Evolutionary conservation across 78 protist species (phyloP), one percentile per base, ranked within the genome.

Genomic region (Dictyostelium intermedium): DNA sequence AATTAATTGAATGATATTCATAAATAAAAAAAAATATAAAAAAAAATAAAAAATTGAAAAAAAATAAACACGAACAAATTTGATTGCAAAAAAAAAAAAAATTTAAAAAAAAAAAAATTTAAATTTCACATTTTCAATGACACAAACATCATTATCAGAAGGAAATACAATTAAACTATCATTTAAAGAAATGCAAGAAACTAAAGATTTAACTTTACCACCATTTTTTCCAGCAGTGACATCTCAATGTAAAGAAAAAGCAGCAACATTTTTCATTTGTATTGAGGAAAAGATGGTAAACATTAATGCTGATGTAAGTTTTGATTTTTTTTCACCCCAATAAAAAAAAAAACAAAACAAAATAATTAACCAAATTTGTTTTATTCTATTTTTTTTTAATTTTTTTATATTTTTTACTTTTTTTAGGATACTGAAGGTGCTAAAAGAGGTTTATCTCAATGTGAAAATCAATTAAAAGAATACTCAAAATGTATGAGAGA

Each of bases 221-320:
- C 43, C 73, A 27, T 85, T 50, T n/a, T 85, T 85, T 13, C 91
- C 91, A 13, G 91, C 91, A 7, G 91, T 85, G 10, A 85, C 91
- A 13, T 11, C 43, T 30, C 73, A 74, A 50, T 85, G 91, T n/a
- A 85, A 85, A 85, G 91, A 85, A 73, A 76, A 30, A 32, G 82
- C 91, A 11, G 91, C 91, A 16, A 85, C 76, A 34, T 85, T 85
- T 66, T 85, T 85, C 60, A 85, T 85, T 70, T 85, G 91, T 10
- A 85, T 85, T 30, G 91, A 85, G 53, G 61, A 73, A n/a, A 43
- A 34, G n/a, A 73, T 73, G 82, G 16, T 16, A 30, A 45, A 45
- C 74, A 30, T 70, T 3, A 85, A 85, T 74, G 76, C 50, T 41
- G 53, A 72, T 9, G 91, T 85, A 85, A 37, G 91, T 60, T 2